phyloP scores from a whole-genome alignment of 2,329 filamentous ascomycete species.

The Leptosphaerulina australis region DNA sequence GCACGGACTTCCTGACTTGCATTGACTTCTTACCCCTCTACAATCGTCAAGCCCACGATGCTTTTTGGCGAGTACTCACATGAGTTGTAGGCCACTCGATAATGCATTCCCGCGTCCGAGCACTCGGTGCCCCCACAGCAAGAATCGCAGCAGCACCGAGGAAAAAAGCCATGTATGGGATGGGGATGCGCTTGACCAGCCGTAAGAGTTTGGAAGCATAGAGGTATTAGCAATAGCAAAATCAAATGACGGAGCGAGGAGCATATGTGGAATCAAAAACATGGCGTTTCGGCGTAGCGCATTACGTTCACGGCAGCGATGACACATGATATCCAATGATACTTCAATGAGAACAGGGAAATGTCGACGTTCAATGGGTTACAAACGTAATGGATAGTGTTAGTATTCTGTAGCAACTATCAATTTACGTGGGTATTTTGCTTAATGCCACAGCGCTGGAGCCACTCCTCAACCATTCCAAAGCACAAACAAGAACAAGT shows the following conservation, averaged over 20 bases:
- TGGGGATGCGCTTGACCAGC: constrained; percentile 12
- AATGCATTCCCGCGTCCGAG: constrained; percentile 12
- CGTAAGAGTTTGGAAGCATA: background rate
- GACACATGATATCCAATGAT: constrained; percentile 19
- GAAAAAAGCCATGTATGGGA: constrained; percentile 18
- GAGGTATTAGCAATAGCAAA: no score
- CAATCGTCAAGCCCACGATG: background rate
- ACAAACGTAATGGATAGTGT: background rate
- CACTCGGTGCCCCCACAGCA: constrained; percentile 14
- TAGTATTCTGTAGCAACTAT: background rate
- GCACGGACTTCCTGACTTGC: constrained; percentile 19
- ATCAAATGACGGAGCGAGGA: background rate
- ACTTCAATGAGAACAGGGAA: constrained; percentile 11
- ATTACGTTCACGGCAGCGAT: background rate
- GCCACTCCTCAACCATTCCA: background rate
- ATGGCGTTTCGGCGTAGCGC: background rate
- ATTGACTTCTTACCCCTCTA: constrained; percentile 1
- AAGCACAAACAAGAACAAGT: background rate
- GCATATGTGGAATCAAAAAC: constrained; percentile 1
- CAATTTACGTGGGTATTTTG: background rate
- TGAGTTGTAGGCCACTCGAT: constrained; percentile 17
- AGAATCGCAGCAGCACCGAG: constrained; percentile 20
- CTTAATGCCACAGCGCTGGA: background rate
- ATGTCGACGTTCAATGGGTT: background rate
- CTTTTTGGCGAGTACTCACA: constrained; percentile 16